Conservation (phyloP, 495 filamentous ascomycete genomes). For the Staphylotrichum longicolle region DNA sequence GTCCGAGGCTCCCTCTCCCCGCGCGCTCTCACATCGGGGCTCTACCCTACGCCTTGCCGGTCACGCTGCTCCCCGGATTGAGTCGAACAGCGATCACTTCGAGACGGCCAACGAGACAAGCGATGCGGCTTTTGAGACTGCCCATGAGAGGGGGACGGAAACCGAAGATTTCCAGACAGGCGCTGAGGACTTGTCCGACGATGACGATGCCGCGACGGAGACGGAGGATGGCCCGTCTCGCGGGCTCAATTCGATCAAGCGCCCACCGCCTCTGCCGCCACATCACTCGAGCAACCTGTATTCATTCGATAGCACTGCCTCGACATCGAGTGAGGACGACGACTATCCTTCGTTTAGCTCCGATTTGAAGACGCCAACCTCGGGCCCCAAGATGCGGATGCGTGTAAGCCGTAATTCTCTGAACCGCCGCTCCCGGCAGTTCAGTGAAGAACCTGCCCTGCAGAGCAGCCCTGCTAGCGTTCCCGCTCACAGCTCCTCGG, state of each 20-base stretch:
- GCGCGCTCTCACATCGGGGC: conserved; percentile 19
- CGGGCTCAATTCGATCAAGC: conserved; percentile 43
- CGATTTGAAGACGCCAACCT: conserved; percentile 57
- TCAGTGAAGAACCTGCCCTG: conserved; percentile 59
- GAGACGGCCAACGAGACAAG: conserved; percentile 83
- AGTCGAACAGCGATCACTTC: conserved; percentile 59
- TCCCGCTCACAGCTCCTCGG: conserved; percentile 43
- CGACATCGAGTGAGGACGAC: conserved; percentile 79
- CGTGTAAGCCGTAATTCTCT: conserved; percentile 61
- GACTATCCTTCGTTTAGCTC: conserved; percentile 43
- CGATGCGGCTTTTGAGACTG: conserved; percentile 82
- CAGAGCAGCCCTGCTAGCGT: conserved; percentile 57
- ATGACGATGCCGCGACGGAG: conserved; percentile 75
- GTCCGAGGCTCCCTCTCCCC: conserved; percentile 38
- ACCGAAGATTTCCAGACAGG: conserved; percentile 95
- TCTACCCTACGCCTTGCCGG: conserved; percentile 20
- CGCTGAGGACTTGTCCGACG: conserved; percentile 70
- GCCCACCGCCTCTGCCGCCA: conserved; percentile 33
- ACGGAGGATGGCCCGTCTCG: conserved; percentile 63
- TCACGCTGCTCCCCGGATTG: conserved; percentile 30
- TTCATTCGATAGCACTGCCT: conserved; percentile 85
- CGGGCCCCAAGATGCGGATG: conserved; percentile 64
- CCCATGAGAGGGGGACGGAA: conserved; percentile 78
- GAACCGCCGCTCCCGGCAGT: conserved; percentile 58
- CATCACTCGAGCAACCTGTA: conserved; percentile 48